These are phyloP conservation scores for Nadsonia starkeyi-henricii DNA, from an alignment of 1,139 yeast species.

Conservation along the genomic window DNA sequence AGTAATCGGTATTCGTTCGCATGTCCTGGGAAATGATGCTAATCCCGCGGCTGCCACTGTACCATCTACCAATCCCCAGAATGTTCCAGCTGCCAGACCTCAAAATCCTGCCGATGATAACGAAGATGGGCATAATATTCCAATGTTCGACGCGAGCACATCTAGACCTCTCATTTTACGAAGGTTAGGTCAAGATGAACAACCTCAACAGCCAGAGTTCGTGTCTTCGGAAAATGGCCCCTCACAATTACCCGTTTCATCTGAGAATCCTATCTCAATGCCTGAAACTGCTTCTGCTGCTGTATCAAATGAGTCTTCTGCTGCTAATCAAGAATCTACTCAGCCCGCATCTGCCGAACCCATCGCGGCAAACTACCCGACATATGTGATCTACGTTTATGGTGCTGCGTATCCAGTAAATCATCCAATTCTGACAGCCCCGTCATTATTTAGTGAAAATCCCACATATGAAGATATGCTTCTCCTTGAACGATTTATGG, in stretches of 20 bases:
- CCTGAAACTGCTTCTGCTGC: slow-evolving; percentile 2
- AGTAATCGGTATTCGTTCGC: slow-evolving; percentile 43
- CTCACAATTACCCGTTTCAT: slow-evolving; percentile 3
- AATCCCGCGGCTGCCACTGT: not conserved
- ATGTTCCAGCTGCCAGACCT: slow-evolving; percentile 4
- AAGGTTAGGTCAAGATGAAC: not conserved
- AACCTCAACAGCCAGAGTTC: not conserved
- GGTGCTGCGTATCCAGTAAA: slow-evolving; percentile 35
- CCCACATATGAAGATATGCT: slow-evolving; percentile 38
- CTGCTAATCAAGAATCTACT: too few species aligned
- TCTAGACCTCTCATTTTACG: slow-evolving; percentile 9
- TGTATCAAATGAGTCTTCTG: too few species aligned
- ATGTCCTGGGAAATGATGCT: slow-evolving; percentile 9
- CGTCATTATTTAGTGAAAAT: slow-evolving; percentile 32
- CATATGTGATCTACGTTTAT: slow-evolving; percentile 30
- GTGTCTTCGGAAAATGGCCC: slow-evolving; percentile 2
- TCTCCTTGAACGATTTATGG: slow-evolving; percentile 30
- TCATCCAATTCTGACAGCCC: slow-evolving; percentile 36
- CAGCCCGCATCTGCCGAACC: not conserved
- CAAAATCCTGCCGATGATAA: not conserved
- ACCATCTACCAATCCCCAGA: slow-evolving; percentile 1
- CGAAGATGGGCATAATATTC: not conserved
- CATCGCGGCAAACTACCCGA: not conserved
- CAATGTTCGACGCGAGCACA: slow-evolving; percentile 13
- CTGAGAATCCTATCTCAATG: not conserved